Conservation (phyloP, 257 asterid genomes). For the Solanum chilense region DNA sequence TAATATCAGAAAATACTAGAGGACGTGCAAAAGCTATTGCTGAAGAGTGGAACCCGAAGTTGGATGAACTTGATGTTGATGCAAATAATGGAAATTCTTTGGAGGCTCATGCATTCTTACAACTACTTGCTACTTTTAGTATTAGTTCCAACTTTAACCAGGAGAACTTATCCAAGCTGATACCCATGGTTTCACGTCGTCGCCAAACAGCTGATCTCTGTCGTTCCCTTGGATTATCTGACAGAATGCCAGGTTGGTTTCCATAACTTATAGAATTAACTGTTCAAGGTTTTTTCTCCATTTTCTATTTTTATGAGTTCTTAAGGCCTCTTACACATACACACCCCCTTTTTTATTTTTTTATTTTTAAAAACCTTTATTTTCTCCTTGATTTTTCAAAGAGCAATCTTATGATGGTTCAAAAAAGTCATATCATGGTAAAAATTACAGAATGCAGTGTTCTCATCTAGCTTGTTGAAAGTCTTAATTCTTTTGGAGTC, state of each 20-base stretch:
- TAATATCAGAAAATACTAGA: constrained; percentile 48
- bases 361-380: neutral
- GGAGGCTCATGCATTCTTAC: constrained; percentile 98
- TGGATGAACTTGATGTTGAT: constrained; percentile 84
- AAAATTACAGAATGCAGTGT: neutral
- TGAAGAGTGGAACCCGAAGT: constrained; percentile 89
- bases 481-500: neutral
- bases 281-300: neutral
- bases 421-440: neutral
- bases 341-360: accelerated
- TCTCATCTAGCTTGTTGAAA: neutral
- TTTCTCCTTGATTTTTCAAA: neutral
- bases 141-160: constrained; percentile 76
- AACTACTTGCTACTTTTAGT: constrained; percentile 83
- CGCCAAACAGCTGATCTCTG: constrained; percentile 96
- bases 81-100: constrained; percentile 92
- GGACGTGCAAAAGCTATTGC: constrained; percentile 82
- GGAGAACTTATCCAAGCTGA: constrained; percentile 61
- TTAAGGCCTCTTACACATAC: neutral
- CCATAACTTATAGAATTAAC: neutral
- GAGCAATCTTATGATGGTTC: neutral
- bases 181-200: constrained; percentile 99
- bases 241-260: constrained; percentile 88
- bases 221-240: constrained; percentile 83
- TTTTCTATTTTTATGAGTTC: neutral